Evolutionary conservation across 768 basidiomycete species (phyloP).

Genomic region (Boletus sp.): DNA sequence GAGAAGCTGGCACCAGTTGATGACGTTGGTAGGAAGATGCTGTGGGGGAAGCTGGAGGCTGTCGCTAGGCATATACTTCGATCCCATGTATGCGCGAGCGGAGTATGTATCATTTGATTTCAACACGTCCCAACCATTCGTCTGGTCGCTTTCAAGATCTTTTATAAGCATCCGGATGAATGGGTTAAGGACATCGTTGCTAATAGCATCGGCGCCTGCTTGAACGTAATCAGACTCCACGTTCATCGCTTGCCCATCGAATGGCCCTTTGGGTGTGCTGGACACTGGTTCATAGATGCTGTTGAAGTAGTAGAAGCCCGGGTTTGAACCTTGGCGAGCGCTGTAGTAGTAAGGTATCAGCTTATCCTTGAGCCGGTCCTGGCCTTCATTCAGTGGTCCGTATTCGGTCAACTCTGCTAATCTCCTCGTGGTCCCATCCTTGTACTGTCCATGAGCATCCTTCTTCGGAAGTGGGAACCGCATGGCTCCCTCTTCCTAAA

Average conservation of each 20-base stretch:
- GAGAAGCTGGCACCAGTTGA: slow-evolving; percentile 36
- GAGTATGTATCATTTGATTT: slow-evolving; percentile 32
- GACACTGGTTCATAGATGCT: not conserved
- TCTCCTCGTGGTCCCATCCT: slow-evolving; percentile 32
- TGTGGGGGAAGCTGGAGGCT: slow-evolving; percentile 15
- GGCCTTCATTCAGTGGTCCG: slow-evolving; percentile 20
- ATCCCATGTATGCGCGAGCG: slow-evolving; percentile 24
- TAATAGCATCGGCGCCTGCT: slow-evolving; percentile 20
- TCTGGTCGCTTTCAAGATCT: slow-evolving; percentile 14
- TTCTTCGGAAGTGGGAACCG: slow-evolving; percentile 32
- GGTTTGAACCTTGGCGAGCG: slow-evolving; percentile 7
- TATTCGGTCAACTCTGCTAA: slow-evolving; percentile 33
- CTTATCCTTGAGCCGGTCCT: slow-evolving; percentile 14
- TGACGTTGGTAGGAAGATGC: slow-evolving; percentile 18
- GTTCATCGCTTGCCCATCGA: slow-evolving; percentile 6
- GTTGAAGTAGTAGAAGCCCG: slow-evolving; percentile 15
- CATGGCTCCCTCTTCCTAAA: slow-evolving; percentile 42
- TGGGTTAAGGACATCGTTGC: slow-evolving; percentile 16
- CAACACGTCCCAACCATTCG: slow-evolving; percentile 27
- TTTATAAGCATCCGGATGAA: slow-evolving; percentile 21
- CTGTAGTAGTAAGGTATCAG: slow-evolving; percentile 23
- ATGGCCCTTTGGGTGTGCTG: not conserved
- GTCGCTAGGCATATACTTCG: slow-evolving; percentile 26
- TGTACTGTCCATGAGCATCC: slow-evolving; percentile 8
- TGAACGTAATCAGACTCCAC: slow-evolving; percentile 9